Evolutionary conservation across 2,329 filamentous ascomycete species (phyloP), one percentile per base, ranked within the genome.

Genomic region (Fusarium ambrosium): DNA sequence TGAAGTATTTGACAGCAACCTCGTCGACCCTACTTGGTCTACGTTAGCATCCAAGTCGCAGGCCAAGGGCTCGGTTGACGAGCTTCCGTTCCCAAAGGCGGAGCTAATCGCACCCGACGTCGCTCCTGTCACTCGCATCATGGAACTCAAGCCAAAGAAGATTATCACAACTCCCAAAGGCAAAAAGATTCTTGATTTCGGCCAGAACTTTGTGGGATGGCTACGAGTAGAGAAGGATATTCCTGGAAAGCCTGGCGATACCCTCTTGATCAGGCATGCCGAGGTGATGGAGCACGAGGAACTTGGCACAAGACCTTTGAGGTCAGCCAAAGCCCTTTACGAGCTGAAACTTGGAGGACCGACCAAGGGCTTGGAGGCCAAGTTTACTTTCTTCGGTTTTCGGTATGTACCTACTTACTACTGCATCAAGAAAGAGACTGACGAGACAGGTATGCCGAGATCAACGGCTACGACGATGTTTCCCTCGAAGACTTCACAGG

Each of bases 1-100:
- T 2, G 68, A 70, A 29, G 64, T 67, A 13, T 67, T 39, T 18
- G 64, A 70, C 32, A 67, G 58, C 10, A 66, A 48, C 6, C 58
- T 70, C 7, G 13, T 27, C 4, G 64, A 70, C n/a, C 14, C 14
- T 34, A 13, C 43, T 27, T 62, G 64, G 64, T 62, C 64, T 14
- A 63, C 56, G 6, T 2, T 11, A 1, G n/a, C 16, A 14, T 37
- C 32, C 11, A 58, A 48, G 4, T 14, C 51, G 24, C 27, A 22
- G 6, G 32, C 18, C 7, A 32, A 14, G n/a, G 60, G 55, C 9
- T 45, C 6, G 2, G 56, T 53, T 14, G 48, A 66, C n/a, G 67
- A 61, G 22, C 24, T 56, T 1, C 29, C 24, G 3, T 41, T 62
- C 34, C 62, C 18, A 13, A 34, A 29, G 27, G 60, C 41, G 6